Percentiles rank a stretch among this genome's conserved stretches.
Evolutionary conservation across 345 rosid species (phyloP).

Genomic region (Hevea brasiliensis): DNA sequence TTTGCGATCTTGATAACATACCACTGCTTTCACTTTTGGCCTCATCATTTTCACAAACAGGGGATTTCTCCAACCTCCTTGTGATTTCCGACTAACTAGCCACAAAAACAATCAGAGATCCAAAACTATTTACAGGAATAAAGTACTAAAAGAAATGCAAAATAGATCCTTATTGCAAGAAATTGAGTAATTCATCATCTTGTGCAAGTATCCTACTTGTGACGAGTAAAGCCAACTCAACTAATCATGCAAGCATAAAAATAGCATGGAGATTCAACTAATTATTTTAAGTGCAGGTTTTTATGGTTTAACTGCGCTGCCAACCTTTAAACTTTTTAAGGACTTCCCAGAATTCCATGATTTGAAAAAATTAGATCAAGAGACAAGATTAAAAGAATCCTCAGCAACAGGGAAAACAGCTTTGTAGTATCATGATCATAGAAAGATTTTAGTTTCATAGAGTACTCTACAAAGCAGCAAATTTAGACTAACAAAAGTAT

Average conservation of each 20-base stretch:
- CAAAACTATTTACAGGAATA: slow-evolving; percentile 15
- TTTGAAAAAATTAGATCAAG: not conserved
- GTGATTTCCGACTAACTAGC: slow-evolving; percentile 95
- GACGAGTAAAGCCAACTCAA: not conserved
- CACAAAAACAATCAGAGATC: slow-evolving; percentile 57
- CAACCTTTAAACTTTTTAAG: not conserved
- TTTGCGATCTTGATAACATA: slow-evolving; percentile 70
- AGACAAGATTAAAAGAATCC: not conserved
- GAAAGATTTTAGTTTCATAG: not conserved
- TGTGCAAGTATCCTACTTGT: not conserved
- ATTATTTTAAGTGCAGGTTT: not conserved
- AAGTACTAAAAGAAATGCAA: not conserved
- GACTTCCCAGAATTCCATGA: not conserved
- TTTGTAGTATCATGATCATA: not conserved
- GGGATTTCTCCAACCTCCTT: slow-evolving; percentile 71
- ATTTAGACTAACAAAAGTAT: not conserved
- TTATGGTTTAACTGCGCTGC: not conserved
- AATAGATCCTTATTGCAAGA: not conserved
- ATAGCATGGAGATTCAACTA: not conserved
- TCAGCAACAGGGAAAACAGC: not conserved
- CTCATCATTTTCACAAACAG: slow-evolving; percentile 42
- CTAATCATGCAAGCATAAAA: slow-evolving; percentile 4
- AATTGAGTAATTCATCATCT: not conserved
- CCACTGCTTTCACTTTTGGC: slow-evolving; percentile 49
- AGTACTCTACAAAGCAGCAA: not conserved